Conservation (phyloP, 345 rosid genomes). For the Salix purpurea region DNA sequence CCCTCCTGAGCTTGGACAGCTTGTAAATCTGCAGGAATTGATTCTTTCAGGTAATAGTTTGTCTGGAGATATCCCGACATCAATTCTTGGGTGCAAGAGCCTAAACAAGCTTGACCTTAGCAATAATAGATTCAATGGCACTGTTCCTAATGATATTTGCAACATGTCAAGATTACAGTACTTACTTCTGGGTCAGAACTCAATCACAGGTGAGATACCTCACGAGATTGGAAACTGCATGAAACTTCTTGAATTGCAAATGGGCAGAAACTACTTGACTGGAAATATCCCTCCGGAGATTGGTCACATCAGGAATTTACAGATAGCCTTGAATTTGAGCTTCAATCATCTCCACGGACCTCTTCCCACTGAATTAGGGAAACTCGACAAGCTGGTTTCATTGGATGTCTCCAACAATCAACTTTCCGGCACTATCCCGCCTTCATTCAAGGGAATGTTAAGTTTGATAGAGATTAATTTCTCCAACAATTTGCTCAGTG, state of each 20-base stretch:
- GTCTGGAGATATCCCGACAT: slow-evolving; percentile 68
- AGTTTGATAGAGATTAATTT: slow-evolving; percentile 34
- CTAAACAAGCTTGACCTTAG: slow-evolving; percentile 52
- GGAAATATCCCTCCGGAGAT: slow-evolving; percentile 33
- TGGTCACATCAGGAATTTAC: slow-evolving; percentile 31
- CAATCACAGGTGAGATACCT: slow-evolving; percentile 34
- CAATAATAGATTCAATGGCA: slow-evolving; percentile 33
- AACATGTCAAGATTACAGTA: slow-evolving; percentile 33
- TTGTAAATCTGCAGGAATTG: slow-evolving; percentile 77
- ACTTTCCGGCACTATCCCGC: slow-evolving; percentile 30
- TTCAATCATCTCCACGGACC: slow-evolving; percentile 34
- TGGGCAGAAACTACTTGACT: slow-evolving; percentile 32
- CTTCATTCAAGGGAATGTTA: slow-evolving; percentile 30
- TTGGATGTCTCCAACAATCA: slow-evolving; percentile 33
- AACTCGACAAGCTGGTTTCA: slow-evolving; percentile 35
- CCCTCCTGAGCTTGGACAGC: slow-evolving; percentile 70
- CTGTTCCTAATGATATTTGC: slow-evolving; percentile 27
- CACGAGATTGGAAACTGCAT: slow-evolving; percentile 29
- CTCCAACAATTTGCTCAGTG: slow-evolving; percentile 25
- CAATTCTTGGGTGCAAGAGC: slow-evolving; percentile 70
- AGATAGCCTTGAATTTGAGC: slow-evolving; percentile 34
- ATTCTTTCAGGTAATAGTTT: slow-evolving; percentile 81
- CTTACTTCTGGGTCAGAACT: slow-evolving; percentile 30
- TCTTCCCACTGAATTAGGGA: slow-evolving; percentile 31
- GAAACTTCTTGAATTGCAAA: slow-evolving; percentile 27